Percentiles rank a stretch among this genome's conserved stretches.
Evolutionary conservation across 2,329 filamentous ascomycete genomes (phyloP).

Genomic region (Aspergillus terreus): DNA sequence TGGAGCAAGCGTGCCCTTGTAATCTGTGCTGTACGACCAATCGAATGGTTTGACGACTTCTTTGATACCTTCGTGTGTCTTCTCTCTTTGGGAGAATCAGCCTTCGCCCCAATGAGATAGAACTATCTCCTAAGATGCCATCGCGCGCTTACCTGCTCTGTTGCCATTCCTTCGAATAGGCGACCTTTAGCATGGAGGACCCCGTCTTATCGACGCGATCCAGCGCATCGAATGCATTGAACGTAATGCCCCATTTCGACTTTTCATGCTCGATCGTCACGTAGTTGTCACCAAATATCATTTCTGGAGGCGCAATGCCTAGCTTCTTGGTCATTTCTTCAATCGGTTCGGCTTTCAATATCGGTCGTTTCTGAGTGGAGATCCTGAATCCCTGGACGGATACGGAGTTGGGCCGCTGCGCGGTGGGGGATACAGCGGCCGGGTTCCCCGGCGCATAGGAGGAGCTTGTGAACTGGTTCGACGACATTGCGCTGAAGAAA

Average conservation of each 20-base stretch:
- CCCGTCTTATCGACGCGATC: constrained; percentile 94
- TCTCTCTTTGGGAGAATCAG: constrained; percentile 53
- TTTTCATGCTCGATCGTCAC: constrained; percentile 70
- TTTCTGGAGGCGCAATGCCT: constrained; percentile 87
- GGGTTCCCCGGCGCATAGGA: constrained; percentile 39
- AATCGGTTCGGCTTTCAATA: constrained; percentile 87
- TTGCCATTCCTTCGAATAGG: constrained; percentile 87
- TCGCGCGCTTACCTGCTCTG: constrained; percentile 53
- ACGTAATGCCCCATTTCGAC: constrained; percentile 73
- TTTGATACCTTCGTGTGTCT: constrained; percentile 79
- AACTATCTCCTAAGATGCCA: background rate
- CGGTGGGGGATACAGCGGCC: constrained; percentile 51
- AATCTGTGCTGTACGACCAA: constrained; percentile 94
- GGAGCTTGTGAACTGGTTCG: background rate
- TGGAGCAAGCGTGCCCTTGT: constrained; percentile 64
- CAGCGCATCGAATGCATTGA: constrained; percentile 82
- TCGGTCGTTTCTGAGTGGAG: constrained; percentile 83
- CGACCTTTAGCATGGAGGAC: constrained; percentile 83
- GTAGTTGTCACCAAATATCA: constrained; percentile 98
- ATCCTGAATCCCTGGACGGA: constrained; percentile 67
- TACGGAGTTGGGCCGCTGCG: constrained; percentile 52
- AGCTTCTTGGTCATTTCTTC: constrained; percentile 76
- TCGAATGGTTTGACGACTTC: constrained; percentile 95
- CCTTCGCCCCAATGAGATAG: constrained; percentile 1
- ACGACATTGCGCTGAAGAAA: background rate